Percentiles rank a stretch among this genome's conserved stretches.
Evolutionary conservation across 305 asterid genomes (phyloP).

Genomic region (Fraxinus greggii): DNA sequence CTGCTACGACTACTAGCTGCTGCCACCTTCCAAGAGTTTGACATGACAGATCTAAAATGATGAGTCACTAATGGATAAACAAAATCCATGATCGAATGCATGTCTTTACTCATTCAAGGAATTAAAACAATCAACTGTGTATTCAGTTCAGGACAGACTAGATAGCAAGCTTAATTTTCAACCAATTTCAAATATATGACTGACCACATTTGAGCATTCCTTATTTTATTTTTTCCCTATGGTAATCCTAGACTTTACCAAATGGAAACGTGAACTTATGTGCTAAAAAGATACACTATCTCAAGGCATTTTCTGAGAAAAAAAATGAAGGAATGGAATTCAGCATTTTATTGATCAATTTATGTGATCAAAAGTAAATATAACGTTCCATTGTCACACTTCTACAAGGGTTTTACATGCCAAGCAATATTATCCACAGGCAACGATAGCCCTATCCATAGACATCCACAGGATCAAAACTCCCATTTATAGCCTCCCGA

Average conservation of each 20-base stretch:
- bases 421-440: neutral
- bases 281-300: neutral
- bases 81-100: neutral
- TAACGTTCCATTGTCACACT: neutral
- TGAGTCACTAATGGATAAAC: neutral
- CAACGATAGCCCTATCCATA: neutral
- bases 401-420: neutral
- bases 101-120: neutral
- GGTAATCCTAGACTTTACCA: neutral
- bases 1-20: neutral
- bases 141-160: neutral
- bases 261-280: neutral
- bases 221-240: neutral
- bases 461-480: neutral
- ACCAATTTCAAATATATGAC: neutral
- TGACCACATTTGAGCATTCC: neutral
- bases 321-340: neutral
- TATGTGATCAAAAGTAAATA: conserved; percentile 10
- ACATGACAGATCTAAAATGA: neutral
- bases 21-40: neutral
- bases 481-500: conserved; percentile 1
- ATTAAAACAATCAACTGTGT: neutral
- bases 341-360: conserved; percentile 11
- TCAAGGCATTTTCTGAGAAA: neutral
- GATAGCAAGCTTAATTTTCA: neutral